These are phyloP conservation scores for Aspergillus sclerotiicarbonarius DNA, from an alignment of 495 filamentous ascomycete genomes.

Conservation along the genomic window DNA sequence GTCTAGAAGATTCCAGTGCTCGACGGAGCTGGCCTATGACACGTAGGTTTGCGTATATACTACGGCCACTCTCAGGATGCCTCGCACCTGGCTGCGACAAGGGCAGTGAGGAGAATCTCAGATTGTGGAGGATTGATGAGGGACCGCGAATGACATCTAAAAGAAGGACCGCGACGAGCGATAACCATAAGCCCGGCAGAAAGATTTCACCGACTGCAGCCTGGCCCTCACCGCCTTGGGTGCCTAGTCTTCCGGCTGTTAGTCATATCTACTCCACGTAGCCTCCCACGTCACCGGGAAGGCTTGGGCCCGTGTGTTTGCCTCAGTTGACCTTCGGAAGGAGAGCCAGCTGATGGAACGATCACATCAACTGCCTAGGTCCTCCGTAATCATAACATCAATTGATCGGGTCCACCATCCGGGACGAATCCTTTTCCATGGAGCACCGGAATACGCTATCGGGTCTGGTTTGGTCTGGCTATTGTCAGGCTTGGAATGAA, in stretches of 20 bases:
- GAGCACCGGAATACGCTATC: neutral
- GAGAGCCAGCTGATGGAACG: neutral
- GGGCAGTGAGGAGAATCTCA: neutral
- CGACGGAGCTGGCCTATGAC: no score
- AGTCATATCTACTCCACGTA: constrained; percentile 14
- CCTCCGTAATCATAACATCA: neutral
- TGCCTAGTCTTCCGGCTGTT: neutral
- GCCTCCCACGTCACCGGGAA: constrained; percentile 18
- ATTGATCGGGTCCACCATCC: neutral
- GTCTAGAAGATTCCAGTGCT: neutral
- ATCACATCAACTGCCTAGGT: neutral
- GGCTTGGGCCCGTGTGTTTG: neutral
- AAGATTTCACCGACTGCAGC: constrained; percentile 6
- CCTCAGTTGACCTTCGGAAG: neutral
- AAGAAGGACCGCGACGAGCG: neutral
- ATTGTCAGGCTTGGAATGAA: neutral
- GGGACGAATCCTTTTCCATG: neutral
- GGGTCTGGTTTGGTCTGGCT: neutral
- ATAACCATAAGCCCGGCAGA: constrained; percentile 5
- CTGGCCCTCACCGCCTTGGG: constrained; percentile 10
- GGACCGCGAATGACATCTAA: neutral
- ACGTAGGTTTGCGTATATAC: no score
- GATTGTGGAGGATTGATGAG: neutral
- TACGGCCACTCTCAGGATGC: neutral
- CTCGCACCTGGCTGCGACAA: neutral